Conservation (phyloP, 1,139 yeast genomes). For the Kodamaea ohmeri region DNA sequence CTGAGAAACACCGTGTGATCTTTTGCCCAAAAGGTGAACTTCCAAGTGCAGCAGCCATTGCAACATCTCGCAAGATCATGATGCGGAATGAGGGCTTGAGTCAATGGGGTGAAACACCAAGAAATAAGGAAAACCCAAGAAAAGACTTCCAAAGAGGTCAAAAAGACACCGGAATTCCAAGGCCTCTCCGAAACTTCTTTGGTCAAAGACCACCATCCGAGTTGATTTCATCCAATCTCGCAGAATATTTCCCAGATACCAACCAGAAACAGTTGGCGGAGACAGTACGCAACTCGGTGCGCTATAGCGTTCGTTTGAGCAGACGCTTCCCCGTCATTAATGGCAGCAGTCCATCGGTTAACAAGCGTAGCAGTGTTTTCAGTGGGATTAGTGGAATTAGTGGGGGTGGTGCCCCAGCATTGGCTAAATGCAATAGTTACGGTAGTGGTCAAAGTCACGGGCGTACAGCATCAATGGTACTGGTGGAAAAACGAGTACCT, state of each 20-base stretch:
- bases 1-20: constrained; percentile 71
- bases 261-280: constrained; percentile 69
- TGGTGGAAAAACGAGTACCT: constrained; percentile 19
- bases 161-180: too few relatives aligned
- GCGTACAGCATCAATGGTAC: constrained; percentile 7
- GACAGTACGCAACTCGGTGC: constrained; percentile 79
- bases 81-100: constrained; percentile 32
- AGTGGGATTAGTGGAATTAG: constrained; percentile 14
- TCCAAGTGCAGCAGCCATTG: constrained; percentile 69
- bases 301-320: constrained; percentile 67
- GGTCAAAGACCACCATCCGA: constrained; percentile 95
- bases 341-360: constrained; percentile 24
- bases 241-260: constrained; percentile 90
- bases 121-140: too few relatives aligned
- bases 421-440: constrained; percentile 16
- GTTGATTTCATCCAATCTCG: constrained; percentile 81
- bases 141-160: not conserved
- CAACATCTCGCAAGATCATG: constrained; percentile 51
- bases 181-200: constrained; percentile 59
- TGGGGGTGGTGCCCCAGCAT: constrained; percentile 9
- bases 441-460: constrained; percentile 6
- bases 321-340: constrained; percentile 30
- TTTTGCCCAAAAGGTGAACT: constrained; percentile 61
- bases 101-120: too few relatives aligned
- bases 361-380: constrained; percentile 22